phyloP scores from a whole-genome alignment of 148 eudicot genomes.

The Vaccinium vitisidaea region DNA sequence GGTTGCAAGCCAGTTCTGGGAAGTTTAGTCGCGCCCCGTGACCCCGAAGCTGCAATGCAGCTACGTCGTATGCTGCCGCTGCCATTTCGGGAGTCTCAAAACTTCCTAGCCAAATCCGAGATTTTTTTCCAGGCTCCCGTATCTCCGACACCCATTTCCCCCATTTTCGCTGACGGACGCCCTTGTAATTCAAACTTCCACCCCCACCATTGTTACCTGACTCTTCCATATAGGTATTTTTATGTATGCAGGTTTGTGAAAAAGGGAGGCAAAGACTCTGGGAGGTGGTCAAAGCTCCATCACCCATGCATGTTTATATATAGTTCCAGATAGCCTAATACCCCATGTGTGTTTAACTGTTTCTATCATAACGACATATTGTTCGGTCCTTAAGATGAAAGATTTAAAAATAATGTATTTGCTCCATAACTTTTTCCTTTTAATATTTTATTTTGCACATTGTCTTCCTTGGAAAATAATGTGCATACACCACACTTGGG shows the following conservation, averaged over 20 bases:
- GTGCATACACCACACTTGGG: no score
- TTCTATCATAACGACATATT: background rate
- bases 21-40: slow-evolving; percentile 47
- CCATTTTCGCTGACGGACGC: slow-evolving; percentile 51
- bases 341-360: background rate
- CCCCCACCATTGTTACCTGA: slow-evolving; percentile 9
- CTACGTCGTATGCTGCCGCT: slow-evolving; percentile 60
- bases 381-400: no score
- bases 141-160: slow-evolving; percentile 79
- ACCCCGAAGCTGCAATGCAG: slow-evolving; percentile 56
- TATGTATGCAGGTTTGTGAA: background rate
- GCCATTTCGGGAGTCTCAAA: slow-evolving; percentile 70
- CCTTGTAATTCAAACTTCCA: slow-evolving; percentile 17
- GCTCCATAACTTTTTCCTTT: no score
- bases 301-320: slow-evolving; percentile 5
- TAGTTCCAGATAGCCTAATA: background rate
- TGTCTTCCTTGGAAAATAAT: no score
- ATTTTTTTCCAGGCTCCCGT: slow-evolving; percentile 61
- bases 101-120: slow-evolving; percentile 65
- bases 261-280: background rate
- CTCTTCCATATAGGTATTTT: slow-evolving; percentile 5
- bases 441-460: no score
- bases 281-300: background rate
- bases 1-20: slow-evolving; percentile 37
- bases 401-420: no score